Base-by-base conservation (phyloP, 176 grass and related monocot species). In the Juncus inflexus region DNA sequence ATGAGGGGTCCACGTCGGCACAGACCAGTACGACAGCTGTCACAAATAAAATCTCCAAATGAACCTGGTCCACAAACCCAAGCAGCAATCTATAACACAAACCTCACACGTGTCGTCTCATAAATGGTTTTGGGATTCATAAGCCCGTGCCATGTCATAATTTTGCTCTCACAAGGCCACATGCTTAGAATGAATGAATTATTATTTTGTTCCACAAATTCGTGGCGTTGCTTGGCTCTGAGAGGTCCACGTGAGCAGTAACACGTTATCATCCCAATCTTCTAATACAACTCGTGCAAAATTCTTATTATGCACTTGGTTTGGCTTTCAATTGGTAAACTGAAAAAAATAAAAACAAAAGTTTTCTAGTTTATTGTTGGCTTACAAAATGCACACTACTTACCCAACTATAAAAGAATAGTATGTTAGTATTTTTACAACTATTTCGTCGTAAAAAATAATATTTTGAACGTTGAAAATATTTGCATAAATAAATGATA, bases 1-100 rank as follows among this genome's bases (percentile, higher is more conserved):
- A 7, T 28, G 67, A 45, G 67, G 67, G 12, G 37, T 55, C 67
- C 37, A 5, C 54, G 54, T 57, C 54, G 67, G 67, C 67, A 58
- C 67, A 71, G 67, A 47, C 53, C 67, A 71, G 9, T 7, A 15
- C 57, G 54, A 58, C 67, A 71, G 67, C 67, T 71, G 40, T 59
- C 38, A 52, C 50, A 70, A 12, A 40, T 54, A 15, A 15, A 12
- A 47, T 47, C 43, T 9, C 9, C 9, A 47, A 4, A 38, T 54
- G 67, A 52, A 40, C 54, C 8, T 58, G 4, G 4, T 3, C 42
- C 38, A 37, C 10, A 57, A 57, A 4, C 1, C 12, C 54, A 70
- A 47, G 43, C 9, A 1, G 1, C 4, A 47, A 47, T 47, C 43
- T 47, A 9, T 47, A 0, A 1, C 1, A 47, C 6, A 47, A 1